phyloP scores from a whole-genome alignment of 2,329 filamentous ascomycete genomes.

The Fusarium buharicum region DNA sequence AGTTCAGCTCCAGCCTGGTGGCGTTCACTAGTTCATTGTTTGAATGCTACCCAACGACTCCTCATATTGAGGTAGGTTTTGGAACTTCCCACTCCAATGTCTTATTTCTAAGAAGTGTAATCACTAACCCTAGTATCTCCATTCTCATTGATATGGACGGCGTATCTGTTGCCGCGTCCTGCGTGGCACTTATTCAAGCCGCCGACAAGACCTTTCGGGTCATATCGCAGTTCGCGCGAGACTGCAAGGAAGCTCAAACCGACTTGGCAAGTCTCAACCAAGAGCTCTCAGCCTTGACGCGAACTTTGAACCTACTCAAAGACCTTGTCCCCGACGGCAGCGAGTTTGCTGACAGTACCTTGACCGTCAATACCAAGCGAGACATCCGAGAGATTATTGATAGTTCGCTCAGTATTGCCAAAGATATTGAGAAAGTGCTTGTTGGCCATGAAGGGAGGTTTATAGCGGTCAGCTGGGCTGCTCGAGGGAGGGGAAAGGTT shows the following conservation, averaged over 20 bases:
- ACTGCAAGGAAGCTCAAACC: conserved; percentile 1
- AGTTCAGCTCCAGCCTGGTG: background rate
- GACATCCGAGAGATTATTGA: conserved; percentile 1
- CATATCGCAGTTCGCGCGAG: background rate
- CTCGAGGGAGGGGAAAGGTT: conserved; percentile 6
- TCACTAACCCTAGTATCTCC: too few species aligned
- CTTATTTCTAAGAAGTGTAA: too few species aligned
- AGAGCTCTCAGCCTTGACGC: conserved; percentile 1
- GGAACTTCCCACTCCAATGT: background rate
- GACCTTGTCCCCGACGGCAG: background rate
- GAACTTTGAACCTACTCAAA: conserved; percentile 1
- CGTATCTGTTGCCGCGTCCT: conserved; percentile 8
- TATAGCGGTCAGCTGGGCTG: background rate
- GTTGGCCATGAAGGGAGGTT: background rate
- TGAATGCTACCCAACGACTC: background rate
- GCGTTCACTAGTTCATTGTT: background rate
- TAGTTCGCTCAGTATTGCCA: background rate
- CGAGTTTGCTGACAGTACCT: background rate
- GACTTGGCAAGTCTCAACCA: background rate
- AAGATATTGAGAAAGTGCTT: background rate
- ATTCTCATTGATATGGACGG: background rate
- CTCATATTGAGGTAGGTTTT: background rate
- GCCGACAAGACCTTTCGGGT: background rate
- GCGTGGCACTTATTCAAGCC: conserved; percentile 11
- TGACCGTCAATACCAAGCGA: background rate